Conservation (phyloP, 768 basidiomycete genomes). For the Auriscalpium vulgare region DNA sequence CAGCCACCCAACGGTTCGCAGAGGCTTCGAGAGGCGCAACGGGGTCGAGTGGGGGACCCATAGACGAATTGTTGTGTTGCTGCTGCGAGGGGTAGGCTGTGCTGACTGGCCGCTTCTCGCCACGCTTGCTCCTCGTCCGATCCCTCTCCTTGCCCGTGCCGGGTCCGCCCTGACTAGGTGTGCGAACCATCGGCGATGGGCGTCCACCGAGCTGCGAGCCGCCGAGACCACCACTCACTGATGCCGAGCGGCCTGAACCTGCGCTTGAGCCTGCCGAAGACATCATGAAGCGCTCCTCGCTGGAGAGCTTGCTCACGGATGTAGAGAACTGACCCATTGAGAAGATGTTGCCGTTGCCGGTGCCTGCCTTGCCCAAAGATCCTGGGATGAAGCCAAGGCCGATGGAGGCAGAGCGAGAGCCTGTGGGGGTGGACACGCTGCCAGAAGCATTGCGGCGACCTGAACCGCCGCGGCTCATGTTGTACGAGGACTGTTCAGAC, state of each 20-base stretch:
- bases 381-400: slow-evolving; percentile 37
- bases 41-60: slow-evolving; percentile 44
- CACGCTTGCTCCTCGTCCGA: slow-evolving; percentile 75
- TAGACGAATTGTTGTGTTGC: slow-evolving; percentile 17
- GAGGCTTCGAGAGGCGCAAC: slow-evolving; percentile 70
- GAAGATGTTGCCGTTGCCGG: slow-evolving; percentile 21
- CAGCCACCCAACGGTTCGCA: slow-evolving; percentile 78
- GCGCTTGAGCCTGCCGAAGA: slow-evolving; percentile 21
- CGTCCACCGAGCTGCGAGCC: slow-evolving; percentile 46
- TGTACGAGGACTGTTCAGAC: slow-evolving; percentile 42
- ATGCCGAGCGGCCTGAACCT: slow-evolving; percentile 38
- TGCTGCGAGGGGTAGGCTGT: slow-evolving; percentile 33
- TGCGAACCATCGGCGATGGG: slow-evolving; percentile 52
- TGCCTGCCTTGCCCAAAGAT: slow-evolving; percentile 26
- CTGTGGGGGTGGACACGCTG: slow-evolving; percentile 32
- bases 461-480: slow-evolving; percentile 55
- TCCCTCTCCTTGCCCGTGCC: slow-evolving; percentile 37
- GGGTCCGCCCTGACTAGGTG: slow-evolving; percentile 41
- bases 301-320: slow-evolving; percentile 46
- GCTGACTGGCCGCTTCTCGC: slow-evolving; percentile 62
- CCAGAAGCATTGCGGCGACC: slow-evolving; percentile 48
- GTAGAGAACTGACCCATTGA: slow-evolving; percentile 68
- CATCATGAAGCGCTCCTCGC: slow-evolving; percentile 60
- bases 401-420: slow-evolving; percentile 38
- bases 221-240: slow-evolving; percentile 43